Evolutionary conservation across 2,329 filamentous ascomycete genomes (phyloP).

Genomic region (Hypoxylon sp.): DNA sequence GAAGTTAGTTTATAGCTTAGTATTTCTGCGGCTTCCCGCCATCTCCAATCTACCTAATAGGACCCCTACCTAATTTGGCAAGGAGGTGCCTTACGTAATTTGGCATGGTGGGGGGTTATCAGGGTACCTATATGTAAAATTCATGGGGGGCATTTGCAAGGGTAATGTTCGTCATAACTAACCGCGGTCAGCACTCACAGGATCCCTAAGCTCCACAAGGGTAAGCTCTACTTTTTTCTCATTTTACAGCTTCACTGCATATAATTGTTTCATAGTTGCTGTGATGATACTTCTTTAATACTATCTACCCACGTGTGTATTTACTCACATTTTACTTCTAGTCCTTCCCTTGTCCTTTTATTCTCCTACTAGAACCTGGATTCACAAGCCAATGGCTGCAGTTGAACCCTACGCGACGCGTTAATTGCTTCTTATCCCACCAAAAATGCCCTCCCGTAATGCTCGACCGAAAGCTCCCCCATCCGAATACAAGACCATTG

Average conservation of each 20-base stretch:
- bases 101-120: neutral
- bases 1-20: too few species aligned
- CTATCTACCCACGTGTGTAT: neutral
- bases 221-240: constrained; percentile 22
- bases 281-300: constrained; percentile 24
- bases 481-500: constrained; percentile 67
- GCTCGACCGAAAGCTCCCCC: constrained; percentile 48
- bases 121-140: neutral
- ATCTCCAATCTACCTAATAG: too few species aligned
- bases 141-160: constrained; percentile 1
- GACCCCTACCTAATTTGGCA: neutral
- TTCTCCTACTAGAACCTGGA: constrained; percentile 3
- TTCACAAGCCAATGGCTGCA: constrained; percentile 47
- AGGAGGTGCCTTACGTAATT: constrained; percentile 19
- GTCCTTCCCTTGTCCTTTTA: neutral
- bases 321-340: constrained; percentile 23
- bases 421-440: constrained; percentile 33
- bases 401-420: constrained; percentile 39
- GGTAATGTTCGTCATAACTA: constrained; percentile 21
- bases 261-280: constrained; percentile 6
- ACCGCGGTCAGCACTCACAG: constrained; percentile 21
- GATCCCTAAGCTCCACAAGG: constrained; percentile 20
- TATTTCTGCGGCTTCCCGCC: too few species aligned
- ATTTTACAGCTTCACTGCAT: constrained; percentile 24
- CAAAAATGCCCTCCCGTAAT: constrained; percentile 52